Base-by-base conservation (phyloP, 176 grass and related monocot genomes). In the Musa itinerans region DNA sequence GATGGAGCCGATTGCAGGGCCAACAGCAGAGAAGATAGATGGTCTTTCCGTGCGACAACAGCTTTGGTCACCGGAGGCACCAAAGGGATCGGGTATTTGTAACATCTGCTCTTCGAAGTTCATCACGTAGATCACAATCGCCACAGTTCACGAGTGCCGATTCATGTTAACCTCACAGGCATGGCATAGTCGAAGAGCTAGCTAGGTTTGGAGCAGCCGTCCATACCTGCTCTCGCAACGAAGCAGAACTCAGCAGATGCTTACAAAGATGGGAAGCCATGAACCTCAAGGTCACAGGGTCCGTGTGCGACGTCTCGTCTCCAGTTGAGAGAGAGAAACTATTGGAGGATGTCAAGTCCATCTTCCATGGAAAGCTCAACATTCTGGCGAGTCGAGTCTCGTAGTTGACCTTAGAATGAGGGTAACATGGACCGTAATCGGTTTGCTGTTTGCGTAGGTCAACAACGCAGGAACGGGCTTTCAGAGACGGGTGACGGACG, bases 131-230 rank as follows among this genome's bases (percentile, higher is more conserved):
- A 29, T 29, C 29, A 3, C 29, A 29, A 29, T 29, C 29, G 29
- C 26, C 26, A 27, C 26, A 27, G 26, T 27, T 27, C 26, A 27
- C 26, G 26, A 27, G 26, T 2, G 26, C 26, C 3, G 2, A 29
- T 29, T 29, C 29, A 29, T 29, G 29, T 29, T 29, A 29, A 29
- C 29, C 29, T 65, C 20, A 7, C 20, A 88, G 79, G 80, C 71
- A 69, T 56, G 83, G 83, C 6, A 80, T 85, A 49, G 68, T 89
- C 50, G 83, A 89, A 70, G 80, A 85, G 73, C 48, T 89, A 22
- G 83, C 77, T 1, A 68, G 54, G 2, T 57, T 83, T 7, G 83
- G 87, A 27, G 87, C 68, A 26, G 54, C 58, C 20, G 80, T 85
- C 43, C 87, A 83, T 62, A 85, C 77, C 59, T 89, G 87, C 77